Base-by-base conservation (phyloP, 768 basidiomycete genomes). In the Hydnum rufescens region DNA sequence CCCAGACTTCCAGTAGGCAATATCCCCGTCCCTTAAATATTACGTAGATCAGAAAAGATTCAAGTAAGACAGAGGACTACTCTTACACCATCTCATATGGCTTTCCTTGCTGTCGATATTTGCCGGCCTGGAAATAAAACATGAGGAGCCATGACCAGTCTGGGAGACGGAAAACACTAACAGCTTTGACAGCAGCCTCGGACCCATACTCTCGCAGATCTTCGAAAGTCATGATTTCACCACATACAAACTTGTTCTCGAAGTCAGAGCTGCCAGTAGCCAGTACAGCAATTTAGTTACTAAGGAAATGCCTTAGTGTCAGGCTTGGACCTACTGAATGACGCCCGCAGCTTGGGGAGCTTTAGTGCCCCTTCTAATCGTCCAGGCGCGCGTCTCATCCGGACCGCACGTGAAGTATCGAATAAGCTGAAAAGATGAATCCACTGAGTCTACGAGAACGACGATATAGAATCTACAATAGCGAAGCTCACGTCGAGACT, bases 391-490 rank as follows among this genome's bases (percentile, higher is more conserved):
- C 5, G 96, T 90, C 68, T 96, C 93, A 58, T 84, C 82, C 2
- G 92, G 92, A 6, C 95, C 95, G 61, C 87, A 92, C 18, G 95
- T 99, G 69, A 95, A 95, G 71, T 95, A 95, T 16, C 86, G 82
- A 60, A 92, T 93, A 49, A 95, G 74, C 81, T 89, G 58, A 25
- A 54, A 28, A 50, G n/a, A n/a, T n/a, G n/a, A n/a, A n/a, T 36
- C 55, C 26, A 44, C n/a, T 5, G 16, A 23, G 49, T 34, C 16
- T 26, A 4, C 19, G 46, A 42, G 25, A 36, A 18, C 31, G 4
- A 29, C 42, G 3, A 30, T 2, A 32, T 32, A 30, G 16, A 26
- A 51, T 16, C 13, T 47, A 42, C 31, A 4, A 19, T 8, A 3
- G 5, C 32, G 49, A 26, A 30, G 70, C 76, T 53, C 54, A 90